phyloP scores from a whole-genome alignment of 805 yeast species.

The Starmerella stigmatis region DNA sequence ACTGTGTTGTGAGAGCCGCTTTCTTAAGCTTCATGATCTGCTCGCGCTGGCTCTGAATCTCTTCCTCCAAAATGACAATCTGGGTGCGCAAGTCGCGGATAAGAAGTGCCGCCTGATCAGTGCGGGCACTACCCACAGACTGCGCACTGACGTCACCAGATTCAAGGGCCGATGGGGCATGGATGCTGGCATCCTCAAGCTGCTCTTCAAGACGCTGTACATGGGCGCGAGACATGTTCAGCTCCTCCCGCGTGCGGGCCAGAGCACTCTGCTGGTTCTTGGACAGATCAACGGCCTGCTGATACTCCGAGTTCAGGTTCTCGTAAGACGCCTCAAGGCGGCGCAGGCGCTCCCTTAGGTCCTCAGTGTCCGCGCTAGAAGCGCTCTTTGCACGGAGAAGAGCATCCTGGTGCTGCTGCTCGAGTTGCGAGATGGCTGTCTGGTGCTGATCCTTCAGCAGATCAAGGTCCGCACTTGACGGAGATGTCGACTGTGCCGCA shows the following conservation, averaged over 20 bases:
- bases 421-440: constrained; percentile 9
- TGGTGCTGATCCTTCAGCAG: constrained; percentile 18
- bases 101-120: constrained; percentile 58
- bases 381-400: constrained; percentile 6
- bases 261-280: constrained; percentile 68
- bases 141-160: constrained; percentile 28
- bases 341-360: constrained; percentile 32
- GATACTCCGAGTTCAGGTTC: constrained; percentile 54
- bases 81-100: constrained; percentile 79
- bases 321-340: constrained; percentile 30
- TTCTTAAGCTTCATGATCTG: constrained; percentile 27
- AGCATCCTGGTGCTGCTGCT: constrained; percentile 12
- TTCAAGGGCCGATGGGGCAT: constrained; percentile 24
- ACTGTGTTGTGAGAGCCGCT: constrained; percentile 25
- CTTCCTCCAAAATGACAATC: constrained; percentile 67
- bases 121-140: constrained; percentile 21
- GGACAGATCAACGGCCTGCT: constrained; percentile 59
- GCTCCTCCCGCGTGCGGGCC: constrained; percentile 60
- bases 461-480: constrained; percentile 23
- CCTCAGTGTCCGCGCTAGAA: constrained; percentile 4
- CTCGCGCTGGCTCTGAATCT: constrained; percentile 55
- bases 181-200: constrained; percentile 56
- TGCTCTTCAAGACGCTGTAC: constrained; percentile 52
- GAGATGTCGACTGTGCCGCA: constrained; percentile 20
- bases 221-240: constrained; percentile 46